These are phyloP conservation scores for Aspergillus flavus DNA, from an alignment of 2,329 filamentous ascomycete species.

Conservation along the genomic window DNA sequence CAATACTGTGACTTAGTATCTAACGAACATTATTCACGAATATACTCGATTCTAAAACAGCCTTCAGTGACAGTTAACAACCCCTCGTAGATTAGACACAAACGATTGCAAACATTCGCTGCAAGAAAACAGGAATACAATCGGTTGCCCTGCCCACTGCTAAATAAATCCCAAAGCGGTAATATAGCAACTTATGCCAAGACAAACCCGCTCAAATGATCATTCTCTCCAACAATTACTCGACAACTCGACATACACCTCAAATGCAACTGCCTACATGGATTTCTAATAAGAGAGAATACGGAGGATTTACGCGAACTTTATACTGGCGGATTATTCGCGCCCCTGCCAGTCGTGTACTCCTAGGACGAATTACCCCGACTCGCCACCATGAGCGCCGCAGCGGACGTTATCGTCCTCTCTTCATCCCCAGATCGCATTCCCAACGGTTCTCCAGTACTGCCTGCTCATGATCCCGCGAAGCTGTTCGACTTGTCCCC, in stretches of 20 bases:
- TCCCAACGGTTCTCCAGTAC: slow-evolving; percentile 35
- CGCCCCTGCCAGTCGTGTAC: not conserved
- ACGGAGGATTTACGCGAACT: not conserved
- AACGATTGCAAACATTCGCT: not conserved
- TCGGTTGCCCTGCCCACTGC: slow-evolving; percentile 38
- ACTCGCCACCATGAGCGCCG: slow-evolving; percentile 40
- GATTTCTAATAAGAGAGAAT: not conserved
- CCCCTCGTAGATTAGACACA: not conserved
- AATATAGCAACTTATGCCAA: slow-evolving; percentile 40
- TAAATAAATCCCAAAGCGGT: slow-evolving; percentile 27
- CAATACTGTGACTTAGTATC: not conserved
- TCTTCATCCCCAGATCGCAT: slow-evolving; percentile 44
- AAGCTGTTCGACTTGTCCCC: slow-evolving; percentile 22
- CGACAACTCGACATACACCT: not conserved
- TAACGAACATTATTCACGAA: not conserved
- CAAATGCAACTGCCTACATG: not conserved
- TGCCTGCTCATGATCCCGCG: slow-evolving; percentile 20
- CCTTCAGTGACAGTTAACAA: too few relatives aligned
- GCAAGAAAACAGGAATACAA: slow-evolving; percentile 11
- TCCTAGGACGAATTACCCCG: slow-evolving; percentile 5
- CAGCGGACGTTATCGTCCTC: slow-evolving; percentile 41
- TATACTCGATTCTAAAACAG: not conserved
- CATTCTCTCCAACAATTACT: not conserved
- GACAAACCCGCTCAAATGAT: slow-evolving; percentile 16
- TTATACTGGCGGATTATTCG: not conserved